Evolutionary conservation across 345 rosid genomes (phyloP).

Genomic region (Gossypium thurberi): DNA sequence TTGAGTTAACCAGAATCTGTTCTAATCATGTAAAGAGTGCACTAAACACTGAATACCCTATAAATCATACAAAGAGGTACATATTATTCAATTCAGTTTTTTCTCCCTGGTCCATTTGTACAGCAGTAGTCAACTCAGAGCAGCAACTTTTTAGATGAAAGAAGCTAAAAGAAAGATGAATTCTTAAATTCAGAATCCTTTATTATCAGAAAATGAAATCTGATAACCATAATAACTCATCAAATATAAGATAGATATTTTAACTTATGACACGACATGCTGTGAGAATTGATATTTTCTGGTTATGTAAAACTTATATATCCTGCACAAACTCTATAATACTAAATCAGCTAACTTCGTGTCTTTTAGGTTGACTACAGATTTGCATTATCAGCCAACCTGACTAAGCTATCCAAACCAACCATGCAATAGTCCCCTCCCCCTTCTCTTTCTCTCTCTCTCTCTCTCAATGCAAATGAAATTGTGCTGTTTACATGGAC

Average conservation of each 20-base stretch:
- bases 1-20: neutral
- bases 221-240: neutral
- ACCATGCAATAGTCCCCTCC: neutral
- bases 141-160: neutral
- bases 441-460: too few species aligned
- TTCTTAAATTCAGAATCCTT: neutral
- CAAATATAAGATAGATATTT: neutral
- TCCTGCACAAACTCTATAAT: neutral
- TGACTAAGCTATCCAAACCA: neutral
- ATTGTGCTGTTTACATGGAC: neutral
- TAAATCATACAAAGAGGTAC: neutral
- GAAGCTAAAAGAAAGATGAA: neutral
- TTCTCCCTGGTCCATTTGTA: neutral
- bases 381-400: neutral
- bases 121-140: neutral
- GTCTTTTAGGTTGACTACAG: neutral
- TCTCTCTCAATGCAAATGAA: neutral
- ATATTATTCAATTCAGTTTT: neutral
- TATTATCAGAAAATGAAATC: neutral
- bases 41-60: neutral
- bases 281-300: neutral
- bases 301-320: neutral
- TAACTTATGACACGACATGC: neutral
- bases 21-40: neutral
- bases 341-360: neutral